Conservation (phyloP, 768 basidiomycete species). For the Lentinula edodes region DNA sequence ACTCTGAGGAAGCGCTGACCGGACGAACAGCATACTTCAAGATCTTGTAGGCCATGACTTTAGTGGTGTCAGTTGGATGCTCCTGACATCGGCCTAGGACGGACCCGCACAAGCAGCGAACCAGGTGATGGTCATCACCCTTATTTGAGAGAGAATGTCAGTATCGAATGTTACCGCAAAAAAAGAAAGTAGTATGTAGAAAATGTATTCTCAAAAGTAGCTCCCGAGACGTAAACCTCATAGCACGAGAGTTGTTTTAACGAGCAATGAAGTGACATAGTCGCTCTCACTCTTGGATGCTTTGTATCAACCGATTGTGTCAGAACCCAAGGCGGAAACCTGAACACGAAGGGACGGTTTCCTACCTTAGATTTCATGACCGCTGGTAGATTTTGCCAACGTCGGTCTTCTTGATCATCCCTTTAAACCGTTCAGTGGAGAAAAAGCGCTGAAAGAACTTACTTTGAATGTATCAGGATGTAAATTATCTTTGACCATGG, state of each 20-base stretch:
- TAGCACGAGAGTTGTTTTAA: slow-evolving; percentile 85
- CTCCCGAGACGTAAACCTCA: slow-evolving; percentile 70
- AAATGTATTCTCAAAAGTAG: slow-evolving; percentile 86
- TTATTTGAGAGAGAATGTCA: slow-evolving; percentile 30
- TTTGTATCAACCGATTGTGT: slow-evolving; percentile 88
- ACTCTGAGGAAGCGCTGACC: slow-evolving; percentile 58
- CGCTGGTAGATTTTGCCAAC: slow-evolving; percentile 65
- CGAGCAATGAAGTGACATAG: slow-evolving; percentile 35
- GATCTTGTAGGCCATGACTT: slow-evolving; percentile 54
- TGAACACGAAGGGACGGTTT: slow-evolving; percentile 8
- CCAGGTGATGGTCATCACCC: slow-evolving; percentile 57
- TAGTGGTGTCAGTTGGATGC: slow-evolving; percentile 26
- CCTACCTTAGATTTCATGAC: slow-evolving; percentile 25
- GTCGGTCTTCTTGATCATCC: slow-evolving; percentile 95
- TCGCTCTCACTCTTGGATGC: slow-evolving; percentile 68
- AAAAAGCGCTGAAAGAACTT: slow-evolving; percentile 27
- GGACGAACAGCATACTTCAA: slow-evolving; percentile 84
- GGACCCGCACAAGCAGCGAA: slow-evolving; percentile 82
- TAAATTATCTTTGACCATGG: slow-evolving; percentile 49
- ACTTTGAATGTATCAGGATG: slow-evolving; percentile 48
- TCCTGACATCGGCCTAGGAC: slow-evolving; percentile 68
- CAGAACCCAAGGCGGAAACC: slow-evolving; percentile 21
- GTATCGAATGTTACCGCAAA: slow-evolving; percentile 8
- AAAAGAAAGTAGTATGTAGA: slow-evolving; percentile 11
- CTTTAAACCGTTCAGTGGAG: slow-evolving; percentile 6